These are phyloP conservation scores for Hemisphaericaspora nanyangensis DNA, from an alignment of 805 yeast species.

Conservation along the genomic window DNA sequence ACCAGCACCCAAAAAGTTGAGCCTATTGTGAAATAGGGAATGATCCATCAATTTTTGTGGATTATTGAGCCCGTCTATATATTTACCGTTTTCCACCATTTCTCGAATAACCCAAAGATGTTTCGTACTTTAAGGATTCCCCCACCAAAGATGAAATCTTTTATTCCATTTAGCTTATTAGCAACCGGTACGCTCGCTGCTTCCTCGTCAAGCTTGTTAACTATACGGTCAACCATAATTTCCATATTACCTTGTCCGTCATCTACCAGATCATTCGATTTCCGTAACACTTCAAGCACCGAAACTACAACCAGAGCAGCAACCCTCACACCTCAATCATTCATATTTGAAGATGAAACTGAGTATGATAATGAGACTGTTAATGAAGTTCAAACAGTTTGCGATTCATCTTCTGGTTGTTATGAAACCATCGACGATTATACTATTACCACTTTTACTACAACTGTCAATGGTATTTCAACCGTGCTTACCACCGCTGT, in stretches of 20 bases:
- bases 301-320: constrained; percentile 4
- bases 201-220: constrained; percentile 12
- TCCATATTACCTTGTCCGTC: constrained; percentile 11
- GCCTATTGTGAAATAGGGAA: too few species aligned
- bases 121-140: neutral
- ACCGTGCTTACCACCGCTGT: constrained; percentile 32
- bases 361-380: constrained; percentile 16
- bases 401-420: constrained; percentile 26
- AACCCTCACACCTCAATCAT: constrained; percentile 7
- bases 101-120: too few species aligned
- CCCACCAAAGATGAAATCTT: constrained; percentile 3
- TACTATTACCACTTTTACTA: constrained; percentile 26
- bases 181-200: constrained; percentile 18
- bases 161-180: constrained; percentile 9
- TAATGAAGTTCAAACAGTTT: constrained; percentile 27
- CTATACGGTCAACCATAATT: constrained; percentile 19
- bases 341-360: constrained; percentile 13
- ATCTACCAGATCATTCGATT: constrained; percentile 1
- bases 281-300: neutral
- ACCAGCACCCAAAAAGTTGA: too few species aligned
- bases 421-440: constrained; percentile 31
- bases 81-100: too few species aligned
- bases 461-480: constrained; percentile 35
- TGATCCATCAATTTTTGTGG: too few species aligned
- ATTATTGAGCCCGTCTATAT: too few species aligned